Evolutionary conservation across 208 protist species (phyloP), one percentile per base, ranked within the genome.

Genomic region (Trypanosoma caninum): DNA sequence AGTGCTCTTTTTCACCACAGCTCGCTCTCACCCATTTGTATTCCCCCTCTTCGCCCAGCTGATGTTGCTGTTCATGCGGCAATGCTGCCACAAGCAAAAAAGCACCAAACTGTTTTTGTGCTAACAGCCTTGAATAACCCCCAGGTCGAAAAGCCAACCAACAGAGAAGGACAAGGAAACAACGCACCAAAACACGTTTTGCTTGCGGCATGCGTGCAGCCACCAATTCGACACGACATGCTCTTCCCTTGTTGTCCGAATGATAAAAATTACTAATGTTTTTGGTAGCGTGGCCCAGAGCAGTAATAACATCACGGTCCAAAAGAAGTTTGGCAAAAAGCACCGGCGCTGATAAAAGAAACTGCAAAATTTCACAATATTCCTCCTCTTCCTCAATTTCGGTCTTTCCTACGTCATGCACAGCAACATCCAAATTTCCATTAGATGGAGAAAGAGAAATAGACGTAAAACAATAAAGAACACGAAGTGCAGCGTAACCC

Each of bases 101-200:
- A 7, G 37, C 28, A 20, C 50, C 65, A 52, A 72, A 65, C 34
- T 65, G 38, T 16, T n/a, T 48, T 45, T 31, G 56, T 18, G 52
- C 58, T 0, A 50, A 14, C 30, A 40, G 41, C 0, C 5, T 4
- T 3, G 46, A 57, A 45, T 72, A 72, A 0, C 65, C 65, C n/a
- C 14, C 18, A 2, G 65, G 56, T 10, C 65, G 65, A 53, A 65
- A 72, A 18, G 65, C n/a, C 28, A 65, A 30, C 65, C 65, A 72
- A 46, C 40, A 72, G 5, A 72, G 18, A 18, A 72, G 44, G 1
- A 64, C 40, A 55, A 60, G 0, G 38, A 72, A 55, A 35, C 57
- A 64, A 54, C 65, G 65, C 46, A 59, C 31, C n/a, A 55, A 10
- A 23, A 37, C 40, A 23, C 14, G 35, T 20, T n/a, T 59, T 16